Evolutionary conservation across 2,329 filamentous ascomycete species (phyloP), one percentile per base, ranked within the genome.

Genomic region (Alternaria tenuissima): DNA sequence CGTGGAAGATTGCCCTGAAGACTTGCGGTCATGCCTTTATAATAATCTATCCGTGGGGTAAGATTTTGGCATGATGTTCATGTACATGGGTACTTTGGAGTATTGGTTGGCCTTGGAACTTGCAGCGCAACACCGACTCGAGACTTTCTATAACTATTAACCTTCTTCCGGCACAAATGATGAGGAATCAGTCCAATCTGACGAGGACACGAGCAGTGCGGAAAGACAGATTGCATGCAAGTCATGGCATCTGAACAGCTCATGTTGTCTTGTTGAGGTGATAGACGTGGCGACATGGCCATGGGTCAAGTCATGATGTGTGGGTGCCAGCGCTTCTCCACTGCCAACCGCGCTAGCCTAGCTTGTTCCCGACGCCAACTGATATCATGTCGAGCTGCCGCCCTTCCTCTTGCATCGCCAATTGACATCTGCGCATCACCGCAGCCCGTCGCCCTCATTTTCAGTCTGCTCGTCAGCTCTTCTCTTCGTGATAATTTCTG

Each of bases 341-440:
- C 55, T n/a, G 28, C 43, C 43, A 36, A 43, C 32, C 20, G 53
- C 52, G 57, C 52, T 60, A 60, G 46, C 39, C 44, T 57, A 60
- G 57, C 53, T 41, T 39, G 46, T 34, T 34, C 11, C 28, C 52
- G 52, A 52, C 57, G 59, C 59, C 59, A 61, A 44, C 59, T 42
- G 11, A 59, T 52, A 30, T 61, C 54, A 59, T 51, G 55, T 59
- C 43, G 39, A 57, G 34, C 52, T 56, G 43, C 39, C 53, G 38
- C 52, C 47, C 38, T 60, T 34, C 34, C 20, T 47, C 57, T 56
- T 49, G 44, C 54, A 52, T 57, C 46, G 42, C 57, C 62, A 57
- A 62, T 64, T 64, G 62, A 57, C 57, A 22, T 48, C 63, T 63
- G 62, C 65, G 59, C 52, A 52, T 48, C 64, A 68, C 62, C 65